A percentile compares a stretch with the other conserved stretches of the same genome.
Conservation (phyloP, 228 moss, liverwort and hornwort genomes). For the Sphagnum magellanicum region DNA sequence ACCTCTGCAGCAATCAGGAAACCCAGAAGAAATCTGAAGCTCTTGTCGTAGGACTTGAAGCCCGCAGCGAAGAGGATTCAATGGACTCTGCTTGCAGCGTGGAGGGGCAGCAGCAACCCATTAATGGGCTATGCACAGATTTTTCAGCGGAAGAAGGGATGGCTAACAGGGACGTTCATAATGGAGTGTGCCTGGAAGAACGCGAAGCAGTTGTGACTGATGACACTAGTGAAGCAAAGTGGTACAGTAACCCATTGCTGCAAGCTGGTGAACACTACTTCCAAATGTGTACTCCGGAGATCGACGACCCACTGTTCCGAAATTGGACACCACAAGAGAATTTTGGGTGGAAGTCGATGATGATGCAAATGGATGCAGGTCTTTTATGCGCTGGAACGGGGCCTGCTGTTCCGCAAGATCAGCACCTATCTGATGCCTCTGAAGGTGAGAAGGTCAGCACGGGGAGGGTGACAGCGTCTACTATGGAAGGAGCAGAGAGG, state of each 20-base stretch:
- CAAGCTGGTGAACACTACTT: conserved; percentile 50
- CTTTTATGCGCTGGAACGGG: too few relatives aligned
- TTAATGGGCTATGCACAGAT: too few relatives aligned
- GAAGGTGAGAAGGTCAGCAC: too few relatives aligned
- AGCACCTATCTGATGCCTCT: conserved; percentile 10
- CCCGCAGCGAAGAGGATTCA: neutral
- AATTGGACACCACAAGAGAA: too few relatives aligned
- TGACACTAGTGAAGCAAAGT: conserved; percentile 22
- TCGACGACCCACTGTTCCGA: too few relatives aligned
- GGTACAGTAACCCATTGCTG: conserved; percentile 49
- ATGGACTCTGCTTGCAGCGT: neutral
- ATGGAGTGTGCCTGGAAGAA: conserved; percentile 24
- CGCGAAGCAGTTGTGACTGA: conserved; percentile 4
- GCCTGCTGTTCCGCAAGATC: neutral
- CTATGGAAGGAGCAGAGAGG: conserved; percentile 41
- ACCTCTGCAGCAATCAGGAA: conserved; percentile 7
- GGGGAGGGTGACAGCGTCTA: conserved; percentile 35
- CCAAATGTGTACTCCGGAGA: conserved; percentile 61
- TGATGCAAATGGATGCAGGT: too few relatives aligned
- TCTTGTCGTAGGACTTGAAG: neutral
- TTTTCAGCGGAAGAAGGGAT: too few relatives aligned
- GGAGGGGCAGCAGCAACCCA: conserved; percentile 12
- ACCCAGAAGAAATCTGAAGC: neutral
- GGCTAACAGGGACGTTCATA: neutral
- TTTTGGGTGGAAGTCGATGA: neutral